phyloP scores from a whole-genome alignment of 306 rosid genomes.

The Castanea mollissima region DNA sequence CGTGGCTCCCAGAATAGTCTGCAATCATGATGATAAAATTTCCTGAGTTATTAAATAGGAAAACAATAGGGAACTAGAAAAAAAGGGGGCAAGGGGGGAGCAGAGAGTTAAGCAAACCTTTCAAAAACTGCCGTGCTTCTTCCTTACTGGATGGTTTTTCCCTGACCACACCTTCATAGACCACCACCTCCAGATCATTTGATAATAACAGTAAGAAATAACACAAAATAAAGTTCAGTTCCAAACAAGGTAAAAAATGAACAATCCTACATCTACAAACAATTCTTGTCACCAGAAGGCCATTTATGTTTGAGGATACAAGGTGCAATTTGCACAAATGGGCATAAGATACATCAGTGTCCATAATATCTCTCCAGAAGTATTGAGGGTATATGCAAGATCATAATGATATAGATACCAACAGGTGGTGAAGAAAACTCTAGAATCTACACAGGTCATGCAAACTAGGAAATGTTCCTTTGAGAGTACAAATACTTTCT shows the following conservation, averaged over 20 bases:
- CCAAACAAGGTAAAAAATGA: background rate
- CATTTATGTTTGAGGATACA: constrained; percentile 55
- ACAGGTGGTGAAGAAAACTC: background rate
- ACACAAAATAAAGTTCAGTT: constrained; percentile 17
- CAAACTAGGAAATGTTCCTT: background rate
- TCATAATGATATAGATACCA: background rate
- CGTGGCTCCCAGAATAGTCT: constrained; percentile 86
- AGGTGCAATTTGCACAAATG: constrained; percentile 10
- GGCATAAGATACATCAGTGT: constrained; percentile 1
- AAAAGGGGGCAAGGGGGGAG: background rate
- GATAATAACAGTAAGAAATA: constrained; percentile 40
- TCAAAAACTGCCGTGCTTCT: constrained; percentile 88
- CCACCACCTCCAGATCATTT: constrained; percentile 96
- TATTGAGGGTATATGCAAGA: background rate
- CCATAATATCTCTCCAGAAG: background rate
- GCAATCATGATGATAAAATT: constrained; percentile 20
- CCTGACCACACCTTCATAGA: constrained; percentile 81
- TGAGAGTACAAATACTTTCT: background rate
- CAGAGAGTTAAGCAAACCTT: constrained; percentile 48
- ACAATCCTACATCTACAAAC: constrained; percentile 14
- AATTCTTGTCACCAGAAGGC: constrained; percentile 51
- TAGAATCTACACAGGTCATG: background rate
- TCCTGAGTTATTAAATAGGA: background rate
- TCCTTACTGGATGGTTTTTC: constrained; percentile 90
- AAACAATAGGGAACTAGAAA: background rate